Percentiles rank a stretch among this genome's conserved stretches.
Conservation (phyloP, 2,329 filamentous ascomycete genomes). For the Fusarium pseudoanthophilum region DNA sequence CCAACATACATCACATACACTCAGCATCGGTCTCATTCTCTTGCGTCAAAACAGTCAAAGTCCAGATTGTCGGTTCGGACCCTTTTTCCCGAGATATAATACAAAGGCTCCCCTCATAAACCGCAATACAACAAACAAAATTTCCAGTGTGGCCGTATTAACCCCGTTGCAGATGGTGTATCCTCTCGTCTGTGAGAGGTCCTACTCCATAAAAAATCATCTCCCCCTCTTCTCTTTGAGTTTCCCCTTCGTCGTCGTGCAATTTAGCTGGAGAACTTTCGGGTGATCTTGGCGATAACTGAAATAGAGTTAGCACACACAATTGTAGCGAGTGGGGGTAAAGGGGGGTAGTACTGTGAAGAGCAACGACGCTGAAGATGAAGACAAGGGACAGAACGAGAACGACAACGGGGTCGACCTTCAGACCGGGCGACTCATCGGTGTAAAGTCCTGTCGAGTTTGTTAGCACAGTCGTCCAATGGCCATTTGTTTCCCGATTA, state of each 20-base stretch:
- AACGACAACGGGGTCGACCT: constrained; percentile 98
- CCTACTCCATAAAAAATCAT: constrained; percentile 38
- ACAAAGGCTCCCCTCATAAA: constrained; percentile 47
- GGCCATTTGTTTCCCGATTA: not conserved
- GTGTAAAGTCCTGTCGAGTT: constrained; percentile 82
- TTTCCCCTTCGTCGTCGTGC: constrained; percentile 13
- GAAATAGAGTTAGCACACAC: constrained; percentile 34
- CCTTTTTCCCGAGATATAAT: constrained; percentile 47
- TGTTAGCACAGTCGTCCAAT: constrained; percentile 43
- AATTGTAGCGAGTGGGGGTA: not conserved
- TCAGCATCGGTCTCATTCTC: not conserved
- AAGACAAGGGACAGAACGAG: constrained; percentile 96
- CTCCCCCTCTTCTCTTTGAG: constrained; percentile 13
- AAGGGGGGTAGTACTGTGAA: constrained; percentile 80
- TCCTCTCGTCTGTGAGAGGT: constrained; percentile 31
- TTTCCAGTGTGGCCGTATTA: constrained; percentile 43
- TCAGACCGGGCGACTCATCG: constrained; percentile 95
- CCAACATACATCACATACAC: not conserved
- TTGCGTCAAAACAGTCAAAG: constrained; percentile 40
- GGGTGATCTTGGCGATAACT: constrained; percentile 97
- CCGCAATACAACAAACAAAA: constrained; percentile 46
- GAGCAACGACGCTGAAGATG: constrained; percentile 97
- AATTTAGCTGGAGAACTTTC: constrained; percentile 78
- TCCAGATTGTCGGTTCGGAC: constrained; percentile 41
- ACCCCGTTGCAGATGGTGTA: constrained; percentile 40